Evolutionary conservation across 1,139 yeast genomes (phyloP).

Genomic region (Protomyces arabidopsidicola): DNA sequence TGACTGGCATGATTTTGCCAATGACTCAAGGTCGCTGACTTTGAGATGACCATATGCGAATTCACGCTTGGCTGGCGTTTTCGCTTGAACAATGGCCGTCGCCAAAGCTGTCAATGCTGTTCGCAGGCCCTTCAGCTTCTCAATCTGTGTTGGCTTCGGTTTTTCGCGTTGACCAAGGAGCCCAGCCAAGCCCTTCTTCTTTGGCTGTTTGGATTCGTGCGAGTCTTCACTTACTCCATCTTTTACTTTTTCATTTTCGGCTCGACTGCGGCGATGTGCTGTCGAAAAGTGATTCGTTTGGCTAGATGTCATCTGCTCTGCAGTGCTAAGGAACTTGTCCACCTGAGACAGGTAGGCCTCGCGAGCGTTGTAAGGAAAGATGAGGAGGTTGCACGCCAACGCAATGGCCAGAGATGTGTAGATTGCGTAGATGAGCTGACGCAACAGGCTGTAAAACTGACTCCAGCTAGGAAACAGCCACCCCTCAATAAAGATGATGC

Average conservation of each 20-base stretch:
- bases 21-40: slow-evolving; percentile 14
- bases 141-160: background rate
- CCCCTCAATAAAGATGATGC: slow-evolving; percentile 13
- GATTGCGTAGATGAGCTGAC: slow-evolving; percentile 12
- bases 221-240: background rate
- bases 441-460: slow-evolving; percentile 5
- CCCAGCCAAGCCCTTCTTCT: background rate
- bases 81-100: slow-evolving; percentile 3
- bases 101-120: slow-evolving; percentile 11
- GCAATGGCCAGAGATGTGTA: slow-evolving; percentile 10
- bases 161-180: background rate
- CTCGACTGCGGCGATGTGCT: background rate
- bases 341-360: slow-evolving; percentile 9
- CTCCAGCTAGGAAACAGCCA: slow-evolving; percentile 16
- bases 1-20: slow-evolving; percentile 6
- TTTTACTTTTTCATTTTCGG: background rate
- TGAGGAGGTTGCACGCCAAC: background rate
- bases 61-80: slow-evolving; percentile 21
- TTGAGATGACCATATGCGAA: slow-evolving; percentile 21
- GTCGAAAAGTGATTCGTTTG: slow-evolving; percentile 18
- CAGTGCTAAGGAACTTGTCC: slow-evolving; percentile 5
- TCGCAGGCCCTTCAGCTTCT: slow-evolving; percentile 14
- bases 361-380: slow-evolving; percentile 23
- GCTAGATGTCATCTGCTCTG: slow-evolving; percentile 6
- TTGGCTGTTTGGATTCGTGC: background rate